Conservation (phyloP, 371 early-diverging fungal genomes). For the Haplosporangium sp. region DNA sequence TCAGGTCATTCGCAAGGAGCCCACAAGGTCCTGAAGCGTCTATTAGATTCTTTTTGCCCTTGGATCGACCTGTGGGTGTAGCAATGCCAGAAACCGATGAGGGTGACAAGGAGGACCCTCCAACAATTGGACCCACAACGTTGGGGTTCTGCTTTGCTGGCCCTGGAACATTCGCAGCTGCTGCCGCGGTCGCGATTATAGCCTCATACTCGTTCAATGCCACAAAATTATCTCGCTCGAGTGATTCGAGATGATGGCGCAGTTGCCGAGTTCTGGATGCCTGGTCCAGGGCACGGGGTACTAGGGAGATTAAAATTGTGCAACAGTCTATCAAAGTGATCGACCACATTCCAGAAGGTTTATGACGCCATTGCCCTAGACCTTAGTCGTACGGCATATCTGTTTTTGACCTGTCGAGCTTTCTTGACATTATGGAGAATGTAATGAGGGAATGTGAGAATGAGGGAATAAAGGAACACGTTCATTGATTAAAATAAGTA, state of each 20-base stretch:
- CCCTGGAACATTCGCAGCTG: constrained; percentile 16
- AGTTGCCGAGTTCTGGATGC: constrained; percentile 45
- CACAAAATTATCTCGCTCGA: constrained; percentile 69
- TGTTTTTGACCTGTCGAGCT: too few relatives aligned
- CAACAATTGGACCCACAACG: neutral
- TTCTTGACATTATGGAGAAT: too few relatives aligned
- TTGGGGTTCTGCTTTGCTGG: constrained; percentile 6
- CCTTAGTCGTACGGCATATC: too few relatives aligned
- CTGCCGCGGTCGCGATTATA: constrained; percentile 58
- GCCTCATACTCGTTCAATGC: constrained; percentile 63
- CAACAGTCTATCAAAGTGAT: too few relatives aligned
- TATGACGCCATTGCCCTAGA: too few relatives aligned
- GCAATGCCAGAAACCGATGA: too few relatives aligned
- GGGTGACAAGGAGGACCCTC: neutral
- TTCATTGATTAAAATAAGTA: too few relatives aligned
- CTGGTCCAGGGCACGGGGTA: constrained; percentile 3
- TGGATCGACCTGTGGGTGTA: neutral
- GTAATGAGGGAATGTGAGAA: too few relatives aligned
- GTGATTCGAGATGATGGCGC: constrained; percentile 63
- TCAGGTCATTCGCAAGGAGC: constrained; percentile 70
- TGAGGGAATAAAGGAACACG: too few relatives aligned
- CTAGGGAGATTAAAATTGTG: neutral
- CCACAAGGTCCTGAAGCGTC: constrained; percentile 12
- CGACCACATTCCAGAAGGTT: too few relatives aligned
- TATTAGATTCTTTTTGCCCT: constrained; percentile 56